Evolutionary conservation across 352 stramenopile species (phyloP), one percentile per base, ranked within the genome.

Genomic region (Elongisporangium anandrum): DNA sequence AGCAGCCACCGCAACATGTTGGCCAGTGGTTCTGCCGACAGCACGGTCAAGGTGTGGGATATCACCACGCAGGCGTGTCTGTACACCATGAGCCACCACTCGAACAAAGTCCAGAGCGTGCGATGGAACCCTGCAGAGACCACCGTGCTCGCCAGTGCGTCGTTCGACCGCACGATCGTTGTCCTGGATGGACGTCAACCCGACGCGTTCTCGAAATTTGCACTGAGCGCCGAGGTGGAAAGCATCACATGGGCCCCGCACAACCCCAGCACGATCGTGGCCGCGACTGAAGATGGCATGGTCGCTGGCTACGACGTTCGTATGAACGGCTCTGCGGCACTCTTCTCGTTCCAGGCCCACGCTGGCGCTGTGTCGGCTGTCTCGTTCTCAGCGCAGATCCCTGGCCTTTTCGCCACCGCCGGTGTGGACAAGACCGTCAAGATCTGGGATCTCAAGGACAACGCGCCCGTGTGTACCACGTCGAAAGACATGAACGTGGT

Each of bases 361-460:
- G 81, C 96, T 41, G 79, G 86, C 49, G 80, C 86, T 17, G 90
- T 92, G 50, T 95, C 89, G 20, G 70, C 79, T 21, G 79, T 98
- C 63, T 88, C 85, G 19, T 96, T 97, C 63, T 95, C 77, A 54
- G 63, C 75, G 56, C 85, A 88, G 38, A 82, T 95, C 53, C 84
- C 95, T 17, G 97, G 97, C 50, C 87, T 99, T 72, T 78, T 99
- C 52, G 92, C 96, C 21, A 99, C 96, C 4, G 96, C 89, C 47
- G 95, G 94, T 10, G 86, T 97, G n/a, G 97, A 99, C 81, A 99
- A 99, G 79, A 98, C 92, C 8, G 96, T 99, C 52, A 98, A 98
- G 65, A 77, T 99, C 49, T 99, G 97, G 97, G 96, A 99, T 63
- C 65, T 96, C 17, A 73, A 83, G 60, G 75, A 86, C 48, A 85